Base-by-base conservation (phyloP, 768 basidiomycete species). In the Podaxis sp. region DNA sequence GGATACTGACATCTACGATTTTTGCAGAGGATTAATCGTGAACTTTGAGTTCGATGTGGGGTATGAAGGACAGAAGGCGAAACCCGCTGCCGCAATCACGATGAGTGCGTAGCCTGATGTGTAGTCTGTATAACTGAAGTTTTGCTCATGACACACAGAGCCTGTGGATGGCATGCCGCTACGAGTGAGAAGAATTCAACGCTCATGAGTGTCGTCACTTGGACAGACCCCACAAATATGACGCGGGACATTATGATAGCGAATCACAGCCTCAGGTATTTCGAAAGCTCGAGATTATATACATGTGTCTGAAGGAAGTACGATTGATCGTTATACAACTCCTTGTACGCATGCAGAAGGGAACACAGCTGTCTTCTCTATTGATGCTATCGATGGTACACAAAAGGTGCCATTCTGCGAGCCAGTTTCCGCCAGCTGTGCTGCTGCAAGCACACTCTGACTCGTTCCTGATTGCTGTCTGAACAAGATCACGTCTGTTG, bases 41-140 rank as follows among this genome's bases (percentile, higher is more conserved):
- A 74, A 77, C 56, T 81, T 81, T 60, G 75, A 76, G 48, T 81
- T 82, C 57, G 72, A 73, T 51, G 77, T 76, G 38, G 75, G 77
- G 37, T 78, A 76, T 62, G 66, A 70, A n/a, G 78, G 75, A 8
- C 80, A 82, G 55, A 38, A 50, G 24, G 55, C 54, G 2, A 49
- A 49, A 12, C 61, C 36, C 33, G 36, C 54, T 56, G 75, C 79
- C 4, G 79, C 78, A 12, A 70, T 82, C 24, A 81, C 80, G 1
- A 82, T 82, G 80, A 80, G 80, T 80, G 59, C 52, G 79, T 69
- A 40, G n/a, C 15, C 49, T 30, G 10, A 33, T 33, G 11, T 7
- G n/a, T 22, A 15, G n/a, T 13, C 38, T 36, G 6, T 36, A 8
- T 50, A 1, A 46, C 22, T 54, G 6, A 55, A 10, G 1, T 28